phyloP scores from a whole-genome alignment of 2,329 filamentous ascomycete genomes.

The Aspergillus luchuensis region DNA sequence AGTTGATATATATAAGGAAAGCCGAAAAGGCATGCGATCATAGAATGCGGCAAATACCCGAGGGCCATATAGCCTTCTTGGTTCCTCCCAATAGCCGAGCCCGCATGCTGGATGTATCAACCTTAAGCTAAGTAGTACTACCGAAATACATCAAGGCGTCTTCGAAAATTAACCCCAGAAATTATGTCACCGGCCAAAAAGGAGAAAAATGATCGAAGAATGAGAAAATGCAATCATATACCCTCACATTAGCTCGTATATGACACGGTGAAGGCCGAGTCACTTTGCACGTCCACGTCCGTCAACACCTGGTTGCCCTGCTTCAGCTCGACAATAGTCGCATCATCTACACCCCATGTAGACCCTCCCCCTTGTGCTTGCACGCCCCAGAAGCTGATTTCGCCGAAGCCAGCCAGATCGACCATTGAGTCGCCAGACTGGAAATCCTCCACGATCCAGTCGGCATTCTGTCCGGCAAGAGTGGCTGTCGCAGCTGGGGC shows the following conservation, averaged over 20 bases:
- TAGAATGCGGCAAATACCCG: neutral
- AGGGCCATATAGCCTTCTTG: neutral
- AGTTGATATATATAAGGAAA: neutral
- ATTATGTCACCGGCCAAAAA: neutral
- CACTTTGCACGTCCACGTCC: constrained; percentile 27
- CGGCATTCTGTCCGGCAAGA: constrained; percentile 60
- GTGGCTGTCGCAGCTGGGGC: constrained; percentile 42
- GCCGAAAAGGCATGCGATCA: neutral
- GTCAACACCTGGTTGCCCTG: constrained; percentile 44
- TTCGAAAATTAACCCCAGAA: neutral
- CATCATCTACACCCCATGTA: constrained; percentile 37
- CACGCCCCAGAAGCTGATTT: constrained; percentile 42
- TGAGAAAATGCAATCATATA: neutral
- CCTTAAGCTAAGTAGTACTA: neutral
- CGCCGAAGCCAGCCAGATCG: constrained; percentile 51
- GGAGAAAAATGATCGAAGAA: neutral
- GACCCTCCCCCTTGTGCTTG: constrained; percentile 27
- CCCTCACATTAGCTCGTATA: constrained; percentile 15
- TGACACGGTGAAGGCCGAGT: constrained; percentile 31
- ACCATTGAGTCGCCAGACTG: constrained; percentile 44
- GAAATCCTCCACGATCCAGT: constrained; percentile 66
- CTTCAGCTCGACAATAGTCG: constrained; percentile 51
- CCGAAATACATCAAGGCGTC: neutral
- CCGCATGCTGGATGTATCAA: neutral
- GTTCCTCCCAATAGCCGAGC: neutral